Evolutionary conservation across 2,329 filamentous ascomycete species (phyloP).

Genomic region (Daldinia eschscholtzii): DNA sequence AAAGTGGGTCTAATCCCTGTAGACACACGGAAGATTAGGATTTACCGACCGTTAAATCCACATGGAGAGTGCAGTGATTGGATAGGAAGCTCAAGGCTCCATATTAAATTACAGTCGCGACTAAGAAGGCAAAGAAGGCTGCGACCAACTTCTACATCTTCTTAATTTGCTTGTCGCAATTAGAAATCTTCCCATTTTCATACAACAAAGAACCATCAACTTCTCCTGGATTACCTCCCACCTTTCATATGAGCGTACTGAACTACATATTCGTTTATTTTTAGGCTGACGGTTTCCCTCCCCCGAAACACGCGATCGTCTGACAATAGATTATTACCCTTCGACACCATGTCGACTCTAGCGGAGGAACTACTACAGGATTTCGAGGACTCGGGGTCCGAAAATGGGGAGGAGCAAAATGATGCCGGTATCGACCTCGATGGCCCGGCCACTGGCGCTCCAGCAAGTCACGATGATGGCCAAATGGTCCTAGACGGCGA

Average conservation of each 20-base stretch:
- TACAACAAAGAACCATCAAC: conserved; percentile 12
- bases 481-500: conserved; percentile 72
- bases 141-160: conserved; percentile 24
- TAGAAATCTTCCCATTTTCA: conserved; percentile 22
- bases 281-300: not conserved
- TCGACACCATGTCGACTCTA: conserved; percentile 80
- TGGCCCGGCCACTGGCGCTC: conserved; percentile 56
- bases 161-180: conserved; percentile 27
- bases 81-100: conserved; percentile 9
- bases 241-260: not conserved
- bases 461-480: conserved; percentile 54
- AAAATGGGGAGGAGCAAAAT: conserved; percentile 73
- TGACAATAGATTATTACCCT: conserved; percentile 14
- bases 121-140: conserved; percentile 25
- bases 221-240: not conserved
- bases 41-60: conserved; percentile 12
- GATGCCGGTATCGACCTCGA: conserved; percentile 60
- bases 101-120: conserved; percentile 36
- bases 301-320: conserved; percentile 4
- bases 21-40: conserved; percentile 23
- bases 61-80: conserved; percentile 11
- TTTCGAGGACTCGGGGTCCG: conserved; percentile 87
- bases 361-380: conserved; percentile 94
- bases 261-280: not conserved
- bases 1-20: conserved; percentile 3